Evolutionary conservation across 1,139 yeast genomes (phyloP), one percentile per base, ranked within the genome.

Genomic region (Zygotorulaspora mrakii): DNA sequence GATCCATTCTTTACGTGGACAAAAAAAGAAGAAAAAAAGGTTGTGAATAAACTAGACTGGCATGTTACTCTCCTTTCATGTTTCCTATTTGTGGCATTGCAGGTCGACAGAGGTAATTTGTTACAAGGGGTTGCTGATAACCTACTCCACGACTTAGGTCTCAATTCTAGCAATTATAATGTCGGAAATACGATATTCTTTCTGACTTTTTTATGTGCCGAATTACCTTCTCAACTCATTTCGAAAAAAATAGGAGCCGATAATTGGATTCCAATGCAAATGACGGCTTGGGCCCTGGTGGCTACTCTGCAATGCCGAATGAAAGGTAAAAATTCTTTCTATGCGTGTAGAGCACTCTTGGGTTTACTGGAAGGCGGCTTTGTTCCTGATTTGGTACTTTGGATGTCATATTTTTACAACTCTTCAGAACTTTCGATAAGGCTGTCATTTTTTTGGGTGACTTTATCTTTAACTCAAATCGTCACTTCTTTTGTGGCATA

Each of bases 341-440:
- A 64, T 31, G 61, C 63, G 7, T 64, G 73, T 2, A 60, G 82
- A 42, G 73, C 70, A 0, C 59, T 75, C 2, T 56, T 75, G 23
- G 82, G 79, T 1, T 47, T 69, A 3, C 58, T 72, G 18, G 76
- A 76, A 52, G 80, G 81, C 32, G 82, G 82, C 0, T 76, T 77
- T 44, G 73, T 76, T 32, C 74, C 79, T 5, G 80, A 76, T 39
- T 61, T 73, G 38, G 70, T 73, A 30, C 57, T 76, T 17, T 76
- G 79, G 77, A 60, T 77, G 55, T 68, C 78, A 2, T 74, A 76
- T 55, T 77, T 75, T 55, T 77, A 71, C 59, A 76, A 74, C 11
- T 55, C 71, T n/a, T 58, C 62, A 14, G 81, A 77, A 52, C 59
- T 76, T 10, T 68, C 79, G 0, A 54, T 73, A 18, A 61, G 82